Conservation (phyloP, 176 grass and related monocot species). For the Luzula sylvatica region DNA sequence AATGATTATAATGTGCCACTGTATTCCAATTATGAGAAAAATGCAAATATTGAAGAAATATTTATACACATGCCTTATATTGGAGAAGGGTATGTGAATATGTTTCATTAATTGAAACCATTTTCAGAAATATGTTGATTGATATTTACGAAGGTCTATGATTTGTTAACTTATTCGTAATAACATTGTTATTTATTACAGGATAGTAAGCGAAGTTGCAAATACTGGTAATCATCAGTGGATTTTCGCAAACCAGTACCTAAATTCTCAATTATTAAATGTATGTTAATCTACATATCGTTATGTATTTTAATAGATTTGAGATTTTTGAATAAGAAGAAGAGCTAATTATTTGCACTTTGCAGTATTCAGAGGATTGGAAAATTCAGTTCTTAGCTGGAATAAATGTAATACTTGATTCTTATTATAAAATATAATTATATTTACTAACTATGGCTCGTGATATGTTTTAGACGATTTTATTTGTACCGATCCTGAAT, state of each 20-base stretch:
- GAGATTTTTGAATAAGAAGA: background rate
- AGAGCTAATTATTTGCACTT: background rate
- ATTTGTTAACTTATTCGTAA: slow-evolving; percentile 2
- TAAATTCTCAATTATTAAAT: slow-evolving; percentile 9
- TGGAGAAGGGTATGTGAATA: slow-evolving; percentile 55
- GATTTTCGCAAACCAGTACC: slow-evolving; percentile 34
- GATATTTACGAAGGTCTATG: too few species aligned
- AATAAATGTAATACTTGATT: slow-evolving; percentile 38
- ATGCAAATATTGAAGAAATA: slow-evolving; percentile 27
- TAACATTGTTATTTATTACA: slow-evolving; percentile 23
- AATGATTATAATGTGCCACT: slow-evolving; percentile 6
- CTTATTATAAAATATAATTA: background rate
- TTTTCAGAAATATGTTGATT: too few species aligned
- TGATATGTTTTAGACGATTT: slow-evolving; percentile 52
- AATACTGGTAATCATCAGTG: slow-evolving; percentile 34
- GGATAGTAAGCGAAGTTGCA: slow-evolving; percentile 54
- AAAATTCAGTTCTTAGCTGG: slow-evolving; percentile 50
- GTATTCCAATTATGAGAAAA: slow-evolving; percentile 20
- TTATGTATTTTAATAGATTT: background rate
- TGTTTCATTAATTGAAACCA: slow-evolving; percentile 1
- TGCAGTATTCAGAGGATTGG: slow-evolving; percentile 47
- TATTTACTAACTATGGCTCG: slow-evolving; percentile 16
- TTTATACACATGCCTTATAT: slow-evolving; percentile 37
- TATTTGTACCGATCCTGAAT: slow-evolving; percentile 46
- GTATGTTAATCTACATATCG: slow-evolving; percentile 26